Base-by-base conservation (phyloP, 116 monocot species). In the Zostera marina region DNA sequence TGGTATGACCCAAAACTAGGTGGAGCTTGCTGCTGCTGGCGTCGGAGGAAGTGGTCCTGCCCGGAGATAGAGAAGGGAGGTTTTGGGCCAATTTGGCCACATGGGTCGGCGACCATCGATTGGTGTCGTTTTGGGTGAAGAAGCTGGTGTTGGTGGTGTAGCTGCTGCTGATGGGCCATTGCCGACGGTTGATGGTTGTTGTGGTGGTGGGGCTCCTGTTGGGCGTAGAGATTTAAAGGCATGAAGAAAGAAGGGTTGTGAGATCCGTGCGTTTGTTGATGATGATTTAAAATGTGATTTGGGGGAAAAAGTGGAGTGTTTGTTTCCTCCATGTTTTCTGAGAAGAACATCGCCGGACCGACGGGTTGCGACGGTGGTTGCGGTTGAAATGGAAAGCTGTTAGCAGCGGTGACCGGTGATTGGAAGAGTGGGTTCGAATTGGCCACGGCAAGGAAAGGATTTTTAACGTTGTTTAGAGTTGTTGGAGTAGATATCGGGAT, bases 121-220 rank as follows among this genome's bases (percentile, higher is more conserved):
- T 81, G 74, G 56, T 70, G 83, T 60, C 80, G 80, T 63, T 80
- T 80, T n/a, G 71, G 67, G 2, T 52, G 77, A 15, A 15, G 74
- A 69, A 52, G 71, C n/a, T n/a, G n/a, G n/a, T n/a, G n/a, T n/a
- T n/a, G 62, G 19, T 68, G 47, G 38, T 70, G 46, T 52, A 46
- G 47, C 54, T 41, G 12, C 59, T 46, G 25, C 17, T 62, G 32
- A 7, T 42, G 62, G 22, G n/a, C n/a, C n/a, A n/a, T n/a, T 5
- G 32, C 32, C 59, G 44, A 9, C 59, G 47, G 25, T 15, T 62
- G 32, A 8, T 44, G 63, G 23, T 45, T 56, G 40, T 63, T 69
- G n/a, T 45, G 63, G 40, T 63, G 73, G n/a, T 54, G 71, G 49
- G 46, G 67, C 4, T 49, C 66, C n/a, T 40, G 58, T 59, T 70